Base-by-base conservation (phyloP, 768 basidiomycete genomes). In the Boletellus sp. region DNA sequence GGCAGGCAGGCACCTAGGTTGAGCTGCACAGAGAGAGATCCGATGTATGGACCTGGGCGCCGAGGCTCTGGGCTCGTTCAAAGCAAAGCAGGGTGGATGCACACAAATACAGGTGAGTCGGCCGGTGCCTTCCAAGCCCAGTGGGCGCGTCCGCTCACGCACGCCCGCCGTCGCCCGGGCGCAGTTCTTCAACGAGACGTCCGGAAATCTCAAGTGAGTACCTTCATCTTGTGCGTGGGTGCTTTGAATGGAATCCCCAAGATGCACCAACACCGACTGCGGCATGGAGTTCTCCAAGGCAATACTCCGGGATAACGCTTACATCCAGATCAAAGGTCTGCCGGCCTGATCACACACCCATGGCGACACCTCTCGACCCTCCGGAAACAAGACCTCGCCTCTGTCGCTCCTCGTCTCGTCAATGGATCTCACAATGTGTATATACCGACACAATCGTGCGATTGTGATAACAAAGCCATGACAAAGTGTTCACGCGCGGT, bases 31-130 rank as follows among this genome's bases (percentile, higher is more conserved):
- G 71, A 66, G 71, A 56, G 73, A 74, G 57, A 74, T 73, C 40
- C 64, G 73, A 45, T 73, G 72, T 47, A 73, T 74, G 74, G 72
- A 73, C 58, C 56, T 73, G 34, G 72, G 70, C 13, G 62, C 47
- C n/a, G 71, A 72, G 41, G 71, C 71, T 11, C 59, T 72, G 1
- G 71, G 72, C 47, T 58, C 71, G 39, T 73, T 72, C 65, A 73
- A 72, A 49, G 69, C 69, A 47, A 64, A 54, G 40, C 72, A 70
- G 47, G 70, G 59, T 3, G 73, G 73, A 11, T 72, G 71, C 52
- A 72, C 71, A 4, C 73, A 72, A 40, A 72, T 74, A 62, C 71
- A 72, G 59, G 71, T 71, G 54, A 52, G 70, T 51, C 33, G 16
- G 8, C 11, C 28, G 28, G 28, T 3, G 28, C 28, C 28, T 28